Evolutionary conservation across 1,139 yeast genomes (phyloP), one percentile per base, ranked within the genome.

Genomic region (Kurtzmaniella quercitrusa): DNA sequence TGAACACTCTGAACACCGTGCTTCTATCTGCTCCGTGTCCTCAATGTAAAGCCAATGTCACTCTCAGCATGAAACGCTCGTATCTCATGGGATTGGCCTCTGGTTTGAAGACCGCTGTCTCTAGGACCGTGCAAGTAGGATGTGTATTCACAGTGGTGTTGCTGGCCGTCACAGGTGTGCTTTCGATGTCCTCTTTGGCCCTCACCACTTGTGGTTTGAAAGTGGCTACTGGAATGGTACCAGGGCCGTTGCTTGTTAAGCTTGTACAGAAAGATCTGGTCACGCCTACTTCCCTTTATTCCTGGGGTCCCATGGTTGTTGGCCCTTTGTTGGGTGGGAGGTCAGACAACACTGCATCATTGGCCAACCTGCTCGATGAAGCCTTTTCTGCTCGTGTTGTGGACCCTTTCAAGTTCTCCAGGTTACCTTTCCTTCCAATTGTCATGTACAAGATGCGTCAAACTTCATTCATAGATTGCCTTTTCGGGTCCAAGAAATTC

Each of bases 161-260:
- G 2, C 67, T 73, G 1, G 76, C 75, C 2, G 57, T 67, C 11
- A 67, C 76, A 0, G 78, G 78, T 1, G 56, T 72, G 0, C 58
- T 68, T 3, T 66, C 75, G 3, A 61, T 70, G 65, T 72, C 73
- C 0, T 69, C 70, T 48, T 62, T 71, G 27, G 75, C 73, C 1
- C 52, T 73, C 15, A 67, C 76, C 0, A 59, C 72, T 1, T 62
- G 70, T 48, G 77, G 77, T 1, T 51, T 70, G 25, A 68, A 65
- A 42, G 66, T 69, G 49, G 59, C 71, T 64, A 72, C 68, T 42
- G 56, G 61, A 40, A 46, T 73, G 10, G 57, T 71, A 8, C 77
- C 77, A 0, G 62, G 62, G 4, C 64, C 65, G 3, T 46, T 70
- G 9, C 55, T 70, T 11, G 59, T 70, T 2, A 58, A 57, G 31